These are phyloP conservation scores for Exophiala oligosperma DNA, from an alignment of 2,329 filamentous ascomycete species.

Conservation along the genomic window DNA sequence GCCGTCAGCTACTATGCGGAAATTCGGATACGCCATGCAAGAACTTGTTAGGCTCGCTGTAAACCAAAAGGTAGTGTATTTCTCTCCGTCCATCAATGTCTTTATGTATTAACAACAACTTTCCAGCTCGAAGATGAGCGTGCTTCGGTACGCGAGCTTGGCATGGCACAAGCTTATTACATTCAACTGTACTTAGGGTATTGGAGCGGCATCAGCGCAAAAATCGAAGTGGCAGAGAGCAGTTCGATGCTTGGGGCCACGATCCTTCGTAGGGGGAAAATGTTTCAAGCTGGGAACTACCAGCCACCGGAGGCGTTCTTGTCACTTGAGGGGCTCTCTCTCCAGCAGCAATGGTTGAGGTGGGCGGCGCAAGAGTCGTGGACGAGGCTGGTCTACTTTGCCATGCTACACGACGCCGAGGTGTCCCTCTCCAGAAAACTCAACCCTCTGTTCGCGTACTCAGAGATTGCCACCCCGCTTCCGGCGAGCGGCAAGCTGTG, in stretches of 20 bases:
- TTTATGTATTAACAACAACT: background rate
- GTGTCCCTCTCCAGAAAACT: constrained; percentile 66
- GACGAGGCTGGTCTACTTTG: constrained; percentile 60
- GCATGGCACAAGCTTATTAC: constrained; percentile 35
- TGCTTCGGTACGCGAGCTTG: constrained; percentile 4
- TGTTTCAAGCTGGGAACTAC: constrained; percentile 21
- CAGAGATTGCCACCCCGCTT: constrained; percentile 36
- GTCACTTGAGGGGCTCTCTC: constrained; percentile 13
- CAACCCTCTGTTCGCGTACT: constrained; percentile 46
- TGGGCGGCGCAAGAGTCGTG: constrained; percentile 36
- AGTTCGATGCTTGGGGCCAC: constrained; percentile 38
- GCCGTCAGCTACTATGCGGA: constrained; percentile 38
- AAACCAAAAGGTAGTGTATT: background rate
- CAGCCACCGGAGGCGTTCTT: constrained; percentile 8
- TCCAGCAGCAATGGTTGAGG: constrained; percentile 28
- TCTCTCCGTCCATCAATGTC: background rate
- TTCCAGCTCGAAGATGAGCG: constrained; percentile 3
- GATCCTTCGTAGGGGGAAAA: constrained; percentile 47
- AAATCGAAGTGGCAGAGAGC: constrained; percentile 41
- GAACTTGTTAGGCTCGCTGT: constrained; percentile 39
- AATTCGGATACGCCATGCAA: constrained; percentile 44
- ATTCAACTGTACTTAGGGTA: constrained; percentile 37
- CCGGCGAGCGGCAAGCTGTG: constrained; percentile 64
- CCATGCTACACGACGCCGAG: constrained; percentile 63
- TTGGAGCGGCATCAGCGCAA: constrained; percentile 40